These are phyloP conservation scores for Linnemannia zychae DNA, from an alignment of 192 early-diverging fungal genomes.

Conservation along the genomic window DNA sequence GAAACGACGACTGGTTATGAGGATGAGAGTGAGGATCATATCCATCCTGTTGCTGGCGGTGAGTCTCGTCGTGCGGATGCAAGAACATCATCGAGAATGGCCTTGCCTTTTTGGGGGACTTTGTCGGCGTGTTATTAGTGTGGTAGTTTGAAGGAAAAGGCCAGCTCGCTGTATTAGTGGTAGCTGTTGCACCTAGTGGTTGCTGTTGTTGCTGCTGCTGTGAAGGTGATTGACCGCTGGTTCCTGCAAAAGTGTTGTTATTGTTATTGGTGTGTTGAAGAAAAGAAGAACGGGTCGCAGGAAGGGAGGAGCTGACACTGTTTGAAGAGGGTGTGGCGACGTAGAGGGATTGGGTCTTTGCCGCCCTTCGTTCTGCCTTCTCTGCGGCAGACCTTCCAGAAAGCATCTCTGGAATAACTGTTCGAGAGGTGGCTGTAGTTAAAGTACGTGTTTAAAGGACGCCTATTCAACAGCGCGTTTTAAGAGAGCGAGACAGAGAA, in stretches of 20 bases:
- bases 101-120: slow-evolving; percentile 38
- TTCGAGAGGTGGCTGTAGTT: neutral
- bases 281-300: slow-evolving; percentile 30
- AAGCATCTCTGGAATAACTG: slow-evolving; percentile 21
- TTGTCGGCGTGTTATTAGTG: slow-evolving; percentile 15
- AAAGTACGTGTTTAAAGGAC: neutral
- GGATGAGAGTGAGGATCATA: neutral
- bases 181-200: slow-evolving; percentile 10
- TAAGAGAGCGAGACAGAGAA: neutral
- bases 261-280: slow-evolving; percentile 13
- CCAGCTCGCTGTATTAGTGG: neutral
- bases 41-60: slow-evolving; percentile 14
- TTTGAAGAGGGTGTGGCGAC: slow-evolving; percentile 37
- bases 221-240: neutral
- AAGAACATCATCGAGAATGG: slow-evolving; percentile 59
- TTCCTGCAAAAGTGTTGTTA: neutral
- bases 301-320: neutral
- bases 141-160: neutral
- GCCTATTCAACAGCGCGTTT: neutral
- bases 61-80: slow-evolving; percentile 47
- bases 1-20: neutral
- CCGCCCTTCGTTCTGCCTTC: slow-evolving; percentile 46
- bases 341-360: slow-evolving; percentile 56
- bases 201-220: slow-evolving; percentile 6
- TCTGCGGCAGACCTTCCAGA: slow-evolving; percentile 46